Percentiles rank a stretch among this genome's conserved stretches.
These are phyloP conservation scores for Globisporangium cystogenes DNA, from an alignment of 352 stramenopile genomes.

Conservation along the genomic window DNA sequence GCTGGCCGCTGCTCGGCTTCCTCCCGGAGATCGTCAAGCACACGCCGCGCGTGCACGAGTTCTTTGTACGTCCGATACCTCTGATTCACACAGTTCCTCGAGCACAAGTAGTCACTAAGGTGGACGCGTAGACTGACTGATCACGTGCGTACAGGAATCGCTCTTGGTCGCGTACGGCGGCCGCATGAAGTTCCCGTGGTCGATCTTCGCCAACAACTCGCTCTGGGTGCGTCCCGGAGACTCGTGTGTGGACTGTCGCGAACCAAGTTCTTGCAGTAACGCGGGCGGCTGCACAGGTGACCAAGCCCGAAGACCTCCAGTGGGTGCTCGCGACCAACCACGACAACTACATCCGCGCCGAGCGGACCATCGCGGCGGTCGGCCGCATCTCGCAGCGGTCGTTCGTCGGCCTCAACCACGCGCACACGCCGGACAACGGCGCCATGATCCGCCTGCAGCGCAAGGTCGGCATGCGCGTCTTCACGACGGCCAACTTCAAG, in stretches of 20 bases:
- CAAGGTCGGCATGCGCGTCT: conserved; percentile 84
- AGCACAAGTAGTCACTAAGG: too few species aligned
- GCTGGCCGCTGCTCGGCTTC: conserved; percentile 10
- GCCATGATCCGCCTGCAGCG: conserved; percentile 29
- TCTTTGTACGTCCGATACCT: background rate
- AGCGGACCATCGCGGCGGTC: background rate
- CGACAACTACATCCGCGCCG: background rate
- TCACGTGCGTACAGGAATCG: background rate
- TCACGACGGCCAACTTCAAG: conserved; percentile 58
- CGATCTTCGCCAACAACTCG: background rate
- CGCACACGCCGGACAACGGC: background rate
- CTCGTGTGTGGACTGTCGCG: too few species aligned
- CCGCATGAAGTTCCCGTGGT: background rate
- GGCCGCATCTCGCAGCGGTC: background rate
- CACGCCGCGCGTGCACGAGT: conserved; percentile 11
- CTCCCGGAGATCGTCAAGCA: conserved; percentile 7
- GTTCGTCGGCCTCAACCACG: background rate
- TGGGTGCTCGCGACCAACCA: background rate
- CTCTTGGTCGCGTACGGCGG: background rate
- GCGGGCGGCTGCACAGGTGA: background rate
- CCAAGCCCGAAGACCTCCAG: background rate
- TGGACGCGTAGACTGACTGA: too few species aligned
- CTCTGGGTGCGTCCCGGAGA: background rate
- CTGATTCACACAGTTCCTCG: background rate
- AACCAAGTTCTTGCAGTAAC: too few species aligned